A percentile compares a stretch with the other conserved stretches of the same genome.
Conservation (phyloP, 208 protist species). For the Polymyxa betae region DNA sequence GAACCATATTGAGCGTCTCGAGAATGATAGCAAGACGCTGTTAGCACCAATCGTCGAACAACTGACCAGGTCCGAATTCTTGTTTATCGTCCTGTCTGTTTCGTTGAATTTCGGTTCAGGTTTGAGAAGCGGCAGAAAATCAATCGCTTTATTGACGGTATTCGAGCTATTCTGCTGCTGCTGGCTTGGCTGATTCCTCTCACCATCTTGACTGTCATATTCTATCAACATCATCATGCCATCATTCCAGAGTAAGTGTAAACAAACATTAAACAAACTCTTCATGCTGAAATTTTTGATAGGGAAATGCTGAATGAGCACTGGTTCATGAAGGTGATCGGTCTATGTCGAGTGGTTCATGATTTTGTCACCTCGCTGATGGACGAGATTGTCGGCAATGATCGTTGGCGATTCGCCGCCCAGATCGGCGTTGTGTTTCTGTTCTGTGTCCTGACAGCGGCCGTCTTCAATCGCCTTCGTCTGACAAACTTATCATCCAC, state of each 20-base stretch:
- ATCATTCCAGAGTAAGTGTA: not conserved
- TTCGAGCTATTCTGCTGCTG: not conserved
- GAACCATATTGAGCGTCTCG: slow-evolving; percentile 43
- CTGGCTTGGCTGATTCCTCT: not conserved
- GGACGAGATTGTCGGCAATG: not conserved
- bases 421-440: not conserved
- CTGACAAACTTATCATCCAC: not conserved
- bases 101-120: not conserved
- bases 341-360: not conserved
- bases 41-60: not conserved
- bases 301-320: not conserved
- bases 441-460: not conserved
- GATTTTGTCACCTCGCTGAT: not conserved
- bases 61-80: not conserved
- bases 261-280: not conserved
- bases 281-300: not conserved
- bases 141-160: not conserved
- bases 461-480: not conserved
- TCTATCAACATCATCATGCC: not conserved
- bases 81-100: not conserved
- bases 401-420: not conserved
- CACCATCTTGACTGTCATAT: not conserved
- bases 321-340: not conserved
- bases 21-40: not conserved
- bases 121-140: not conserved